Percentiles rank a stretch among this genome's conserved stretches.
These are phyloP conservation scores for Stephanodiscus triporus DNA, from an alignment of 108 stramenopile species.

Conservation along the genomic window DNA sequence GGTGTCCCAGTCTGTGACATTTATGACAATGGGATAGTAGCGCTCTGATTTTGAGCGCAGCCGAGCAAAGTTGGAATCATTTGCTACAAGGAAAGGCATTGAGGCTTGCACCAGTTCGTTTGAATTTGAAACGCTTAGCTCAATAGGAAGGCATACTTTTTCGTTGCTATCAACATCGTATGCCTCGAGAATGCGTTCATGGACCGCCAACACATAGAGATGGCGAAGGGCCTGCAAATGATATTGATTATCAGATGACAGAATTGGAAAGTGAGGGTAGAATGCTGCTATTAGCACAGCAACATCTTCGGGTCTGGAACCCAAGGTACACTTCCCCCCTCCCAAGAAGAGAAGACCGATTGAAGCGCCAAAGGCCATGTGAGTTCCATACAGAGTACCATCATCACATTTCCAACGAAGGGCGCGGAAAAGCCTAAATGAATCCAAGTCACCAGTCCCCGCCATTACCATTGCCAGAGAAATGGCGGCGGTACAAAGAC, in stretches of 20 bases:
- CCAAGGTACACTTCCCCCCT: slow-evolving; percentile 92
- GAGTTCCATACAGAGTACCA: slow-evolving; percentile 85
- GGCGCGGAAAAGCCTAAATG: slow-evolving; percentile 82
- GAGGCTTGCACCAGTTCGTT: slow-evolving; percentile 23
- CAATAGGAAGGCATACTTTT: slow-evolving; percentile 74
- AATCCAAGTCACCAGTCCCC: slow-evolving; percentile 94
- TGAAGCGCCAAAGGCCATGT: slow-evolving; percentile 90
- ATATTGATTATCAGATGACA: slow-evolving; percentile 91
- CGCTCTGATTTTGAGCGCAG: slow-evolving; percentile 63
- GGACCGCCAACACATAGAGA: slow-evolving; percentile 95
- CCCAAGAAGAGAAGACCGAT: slow-evolving; percentile 96
- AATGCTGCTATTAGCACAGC: slow-evolving; percentile 92
- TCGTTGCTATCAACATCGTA: slow-evolving; percentile 90
- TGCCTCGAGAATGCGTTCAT: slow-evolving; percentile 81
- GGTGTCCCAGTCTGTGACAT: slow-evolving; percentile 30
- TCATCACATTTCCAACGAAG: slow-evolving; percentile 91
- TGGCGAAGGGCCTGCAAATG: slow-evolving; percentile 97
- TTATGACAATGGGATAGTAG: slow-evolving; percentile 54
- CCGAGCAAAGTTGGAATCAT: slow-evolving; percentile 27
- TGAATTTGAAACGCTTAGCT: slow-evolving; percentile 49
- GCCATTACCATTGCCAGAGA: slow-evolving; percentile 95
- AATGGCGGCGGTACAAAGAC: slow-evolving; percentile 81
- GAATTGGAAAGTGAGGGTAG: slow-evolving; percentile 89
- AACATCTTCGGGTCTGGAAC: slow-evolving; percentile 86
- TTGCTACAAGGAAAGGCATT: slow-evolving; percentile 35